phyloP scores from a whole-genome alignment of 495 filamentous ascomycete species.

The Glarea lozoyensis region DNA sequence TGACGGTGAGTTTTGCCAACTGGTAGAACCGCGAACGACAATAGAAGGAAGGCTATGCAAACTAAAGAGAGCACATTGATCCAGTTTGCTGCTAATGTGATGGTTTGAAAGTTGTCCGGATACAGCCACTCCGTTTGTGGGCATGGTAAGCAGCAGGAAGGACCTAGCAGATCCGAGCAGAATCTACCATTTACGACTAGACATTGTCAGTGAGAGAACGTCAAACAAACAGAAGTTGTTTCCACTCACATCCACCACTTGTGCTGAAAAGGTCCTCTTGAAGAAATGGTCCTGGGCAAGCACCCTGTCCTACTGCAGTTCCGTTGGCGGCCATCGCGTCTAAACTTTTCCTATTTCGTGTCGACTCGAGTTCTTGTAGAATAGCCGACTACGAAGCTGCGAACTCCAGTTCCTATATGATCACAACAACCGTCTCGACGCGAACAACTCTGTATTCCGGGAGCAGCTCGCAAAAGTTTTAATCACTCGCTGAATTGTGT shows the following conservation, averaged over 20 bases:
- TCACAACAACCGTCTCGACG: no score
- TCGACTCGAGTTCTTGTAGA: background rate
- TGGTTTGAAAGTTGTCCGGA: constrained; percentile 58
- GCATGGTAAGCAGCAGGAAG: constrained; percentile 80
- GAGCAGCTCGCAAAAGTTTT: background rate
- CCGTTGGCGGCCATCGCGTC: constrained; percentile 13
- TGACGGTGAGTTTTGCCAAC: constrained; percentile 87
- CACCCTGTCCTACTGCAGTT: constrained; percentile 25
- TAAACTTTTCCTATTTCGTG: background rate
- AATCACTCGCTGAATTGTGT: background rate
- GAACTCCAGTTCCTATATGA: no score
- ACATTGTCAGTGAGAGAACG: constrained; percentile 1
- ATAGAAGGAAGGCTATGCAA: constrained; percentile 64
- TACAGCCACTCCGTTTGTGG: constrained; percentile 80
- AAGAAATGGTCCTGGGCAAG: constrained; percentile 58
- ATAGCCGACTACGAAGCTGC: background rate
- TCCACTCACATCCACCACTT: constrained; percentile 62
- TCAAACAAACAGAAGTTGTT: constrained; percentile 26
- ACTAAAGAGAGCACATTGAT: constrained; percentile 66
- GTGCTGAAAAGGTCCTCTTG: constrained; percentile 49
- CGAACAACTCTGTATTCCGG: background rate
- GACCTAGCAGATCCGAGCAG: constrained; percentile 39
- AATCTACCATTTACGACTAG: constrained; percentile 53
- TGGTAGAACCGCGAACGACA: constrained; percentile 77
- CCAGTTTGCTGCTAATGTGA: constrained; percentile 63